phyloP scores from a whole-genome alignment of 1,284 basidiomycete genomes.

The Microbotryum saponariae region DNA sequence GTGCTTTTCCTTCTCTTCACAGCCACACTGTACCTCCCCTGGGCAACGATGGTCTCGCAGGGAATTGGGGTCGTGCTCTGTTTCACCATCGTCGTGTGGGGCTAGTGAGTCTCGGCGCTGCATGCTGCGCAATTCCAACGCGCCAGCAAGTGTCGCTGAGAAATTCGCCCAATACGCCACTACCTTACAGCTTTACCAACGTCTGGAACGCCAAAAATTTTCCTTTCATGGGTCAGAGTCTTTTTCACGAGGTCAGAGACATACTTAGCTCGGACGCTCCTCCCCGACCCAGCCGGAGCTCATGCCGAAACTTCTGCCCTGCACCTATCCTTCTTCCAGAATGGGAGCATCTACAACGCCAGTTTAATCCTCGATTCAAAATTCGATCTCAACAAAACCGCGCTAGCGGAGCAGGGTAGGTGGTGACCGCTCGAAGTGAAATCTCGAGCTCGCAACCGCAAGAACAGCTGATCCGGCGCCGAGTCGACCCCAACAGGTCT shows the following conservation, averaged over 20 bases:
- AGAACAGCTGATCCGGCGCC: no score
- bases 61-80: conserved; percentile 50
- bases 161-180: no score
- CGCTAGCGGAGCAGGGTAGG: conserved; percentile 38
- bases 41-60: conserved; percentile 37
- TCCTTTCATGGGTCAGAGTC: conserved; percentile 29
- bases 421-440: conserved; percentile 51
- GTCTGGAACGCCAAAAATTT: no score
- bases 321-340: no score
- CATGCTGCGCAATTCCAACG: background rate
- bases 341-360: no score
- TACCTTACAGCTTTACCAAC: background rate
- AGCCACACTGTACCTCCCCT: conserved; percentile 38
- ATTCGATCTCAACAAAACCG: no score
- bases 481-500: no score
- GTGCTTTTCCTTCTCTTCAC: conserved; percentile 49
- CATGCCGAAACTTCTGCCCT: no score
- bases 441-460: conserved; percentile 45
- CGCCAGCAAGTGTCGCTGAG: no score
- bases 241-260: background rate
- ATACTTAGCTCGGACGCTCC: no score
- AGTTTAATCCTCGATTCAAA: conserved; percentile 25
- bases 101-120: conserved; percentile 43
- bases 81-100: conserved; percentile 37
- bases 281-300: no score